phyloP scores from a whole-genome alignment of 345 rosid genomes.

The Citrus hindsii region DNA sequence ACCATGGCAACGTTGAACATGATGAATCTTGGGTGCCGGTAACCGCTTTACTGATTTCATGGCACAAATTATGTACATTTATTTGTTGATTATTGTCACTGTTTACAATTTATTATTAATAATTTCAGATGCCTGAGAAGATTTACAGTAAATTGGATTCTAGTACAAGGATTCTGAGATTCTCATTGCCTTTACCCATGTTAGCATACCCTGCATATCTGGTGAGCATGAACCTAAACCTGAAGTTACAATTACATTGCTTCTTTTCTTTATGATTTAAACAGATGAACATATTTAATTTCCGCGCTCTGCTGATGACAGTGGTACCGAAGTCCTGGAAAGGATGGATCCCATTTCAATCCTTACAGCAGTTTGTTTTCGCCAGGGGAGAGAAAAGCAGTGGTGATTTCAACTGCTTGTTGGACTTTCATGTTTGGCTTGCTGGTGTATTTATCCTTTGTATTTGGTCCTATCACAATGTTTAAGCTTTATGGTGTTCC shows the following conservation, averaged over 20 bases:
- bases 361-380: constrained; percentile 71
- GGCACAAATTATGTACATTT: not conserved
- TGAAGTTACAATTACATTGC: constrained; percentile 4
- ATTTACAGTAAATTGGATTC: constrained; percentile 38
- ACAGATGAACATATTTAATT: not conserved
- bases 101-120: not conserved
- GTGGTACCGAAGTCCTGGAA: constrained; percentile 95
- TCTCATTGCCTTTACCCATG: constrained; percentile 59
- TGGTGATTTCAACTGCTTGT: constrained; percentile 65
- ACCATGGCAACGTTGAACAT: constrained; percentile 83
- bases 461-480: constrained; percentile 41
- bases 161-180: constrained; percentile 45
- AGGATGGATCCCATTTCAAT: constrained; percentile 85
- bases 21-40: constrained; percentile 94
- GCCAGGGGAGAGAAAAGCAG: constrained; percentile 60
- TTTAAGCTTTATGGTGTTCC: constrained; percentile 76
- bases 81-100: not conserved
- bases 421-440: constrained; percentile 57
- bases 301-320: constrained; percentile 15
- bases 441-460: constrained; percentile 35
- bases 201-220: constrained; percentile 68
- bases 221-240: constrained; percentile 31
- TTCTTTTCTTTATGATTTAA: not conserved
- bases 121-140: constrained; percentile 57
- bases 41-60: constrained; percentile 12